Base-by-base conservation (phyloP, 768 basidiomycete species). In the Candolleomyces aberdarensis region DNA sequence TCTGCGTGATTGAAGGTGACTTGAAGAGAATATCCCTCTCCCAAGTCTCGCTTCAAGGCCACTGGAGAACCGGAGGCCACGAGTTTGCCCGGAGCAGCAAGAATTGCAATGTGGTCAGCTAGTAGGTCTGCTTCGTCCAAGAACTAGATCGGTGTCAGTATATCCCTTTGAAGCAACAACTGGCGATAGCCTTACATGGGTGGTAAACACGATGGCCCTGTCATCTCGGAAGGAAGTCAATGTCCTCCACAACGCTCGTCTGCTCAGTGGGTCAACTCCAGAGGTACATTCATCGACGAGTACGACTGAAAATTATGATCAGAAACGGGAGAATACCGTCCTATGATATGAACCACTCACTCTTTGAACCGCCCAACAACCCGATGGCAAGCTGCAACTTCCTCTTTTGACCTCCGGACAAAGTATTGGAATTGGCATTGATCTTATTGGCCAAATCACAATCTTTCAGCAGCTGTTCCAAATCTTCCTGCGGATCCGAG, bases 361-460 rank as follows among this genome's bases (percentile, higher is more conserved):
- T 84, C 67, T 83, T 85, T 0, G 89, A 91, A 1, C 90, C 89
- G 5, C 89, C 89, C 26, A 91, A 76, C 11, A 93, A 75, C 11
- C 91, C 91, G 65, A 91, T 86, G 0, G 91, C 91, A n/a, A 92
- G 76, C 65, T 93, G 91, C 26, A 93, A 74, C 72, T 92, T 92
- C 67, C 91, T 72, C 75, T 92, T 92, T 75, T 93, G 91, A 8
- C 91, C 91, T 1, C 91, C 91, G 51, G 85, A 87, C 40, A 93
- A 78, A 1, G 84, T 87, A 56, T 76, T 75, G 1, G 89, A 85
- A 65, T 87, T 87, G 14, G 84, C 77, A 63, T 86, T 75, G 11
- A 89, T 83, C 71, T 92, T 92, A 59, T 76, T 78, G n/a, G 75
- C 83, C 26, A 93, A 72, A 70, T 92, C 91, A 61, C 91, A 93